Evolutionary conservation across 2,329 filamentous ascomycete species (phyloP).

Genomic region (Fusarium decemcellulare): DNA sequence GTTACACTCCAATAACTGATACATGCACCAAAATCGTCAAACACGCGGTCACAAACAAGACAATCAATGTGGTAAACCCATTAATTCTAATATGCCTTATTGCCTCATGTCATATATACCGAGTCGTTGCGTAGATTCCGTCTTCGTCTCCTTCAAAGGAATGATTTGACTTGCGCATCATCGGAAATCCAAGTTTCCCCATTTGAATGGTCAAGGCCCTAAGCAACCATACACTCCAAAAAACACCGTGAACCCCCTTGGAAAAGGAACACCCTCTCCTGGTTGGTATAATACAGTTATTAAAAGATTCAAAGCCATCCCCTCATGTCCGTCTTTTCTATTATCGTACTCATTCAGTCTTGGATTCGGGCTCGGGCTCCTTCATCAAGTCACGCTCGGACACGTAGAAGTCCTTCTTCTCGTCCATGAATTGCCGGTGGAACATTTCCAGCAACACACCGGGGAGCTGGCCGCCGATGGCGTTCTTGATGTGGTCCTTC

Average conservation of each 20-base stretch:
- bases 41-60: neutral
- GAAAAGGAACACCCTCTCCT: constrained; percentile 33
- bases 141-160: constrained; percentile 29
- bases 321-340: constrained; percentile 36
- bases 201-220: constrained; percentile 33
- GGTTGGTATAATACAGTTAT: constrained; percentile 48
- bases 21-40: neutral
- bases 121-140: constrained; percentile 40
- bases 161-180: constrained; percentile 20
- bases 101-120: constrained; percentile 35
- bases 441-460: constrained; percentile 54
- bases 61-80: neutral
- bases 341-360: constrained; percentile 40
- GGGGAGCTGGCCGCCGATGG: constrained; percentile 55
- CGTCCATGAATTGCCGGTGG: constrained; percentile 53
- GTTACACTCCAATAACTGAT: neutral
- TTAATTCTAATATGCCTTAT: constrained; percentile 29
- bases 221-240: constrained; percentile 43
- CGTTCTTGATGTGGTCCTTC: constrained; percentile 55
- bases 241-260: constrained; percentile 44
- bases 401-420: constrained; percentile 53
- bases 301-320: constrained; percentile 43
- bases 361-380: constrained; percentile 31
- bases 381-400: constrained; percentile 54
- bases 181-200: constrained; percentile 42